phyloP scores from a whole-genome alignment of 345 rosid genomes.

The Gossypium raimondii region DNA sequence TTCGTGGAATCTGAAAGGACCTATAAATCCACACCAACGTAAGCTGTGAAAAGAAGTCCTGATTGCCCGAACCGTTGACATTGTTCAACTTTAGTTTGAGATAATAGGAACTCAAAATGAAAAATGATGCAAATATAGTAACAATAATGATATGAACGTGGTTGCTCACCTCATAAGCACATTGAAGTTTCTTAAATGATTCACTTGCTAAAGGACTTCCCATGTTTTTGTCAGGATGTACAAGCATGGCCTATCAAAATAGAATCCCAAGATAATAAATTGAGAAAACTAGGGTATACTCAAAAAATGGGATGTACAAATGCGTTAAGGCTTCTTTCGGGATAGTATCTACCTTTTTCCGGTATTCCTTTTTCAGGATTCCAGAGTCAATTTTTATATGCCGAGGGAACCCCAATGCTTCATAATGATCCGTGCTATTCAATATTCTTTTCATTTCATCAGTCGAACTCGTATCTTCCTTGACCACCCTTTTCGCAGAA shows the following conservation, averaged over 20 bases:
- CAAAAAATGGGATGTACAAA: not conserved
- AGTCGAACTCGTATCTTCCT: constrained; percentile 50
- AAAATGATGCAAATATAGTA: not conserved
- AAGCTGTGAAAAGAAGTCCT: constrained; percentile 13
- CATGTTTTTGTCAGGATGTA: constrained; percentile 99
- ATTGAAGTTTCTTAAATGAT: constrained; percentile 94
- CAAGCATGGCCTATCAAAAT: constrained; percentile 85
- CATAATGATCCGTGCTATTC: constrained; percentile 68
- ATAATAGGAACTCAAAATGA: constrained; percentile 2
- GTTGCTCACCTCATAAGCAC: constrained; percentile 84
- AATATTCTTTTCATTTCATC: constrained; percentile 92
- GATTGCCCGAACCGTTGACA: not conserved
- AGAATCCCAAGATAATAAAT: constrained; percentile 4
- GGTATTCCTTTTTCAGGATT: constrained; percentile 74
- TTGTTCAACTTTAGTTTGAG: constrained; percentile 4
- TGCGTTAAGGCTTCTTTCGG: not conserved
- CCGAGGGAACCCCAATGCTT: constrained; percentile 75
- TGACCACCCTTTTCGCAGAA: constrained; percentile 39
- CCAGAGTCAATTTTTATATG: constrained; percentile 58
- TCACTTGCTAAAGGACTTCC: constrained; percentile 93
- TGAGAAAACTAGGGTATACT: not conserved
- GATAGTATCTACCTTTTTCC: constrained; percentile 60
- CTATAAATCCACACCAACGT: constrained; percentile 33
- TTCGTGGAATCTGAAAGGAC: constrained; percentile 84
- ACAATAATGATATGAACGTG: not conserved